These are phyloP conservation scores for Aaosphaeria pasadenensis DNA, from an alignment of 2,329 filamentous ascomycete species.

Conservation along the genomic window DNA sequence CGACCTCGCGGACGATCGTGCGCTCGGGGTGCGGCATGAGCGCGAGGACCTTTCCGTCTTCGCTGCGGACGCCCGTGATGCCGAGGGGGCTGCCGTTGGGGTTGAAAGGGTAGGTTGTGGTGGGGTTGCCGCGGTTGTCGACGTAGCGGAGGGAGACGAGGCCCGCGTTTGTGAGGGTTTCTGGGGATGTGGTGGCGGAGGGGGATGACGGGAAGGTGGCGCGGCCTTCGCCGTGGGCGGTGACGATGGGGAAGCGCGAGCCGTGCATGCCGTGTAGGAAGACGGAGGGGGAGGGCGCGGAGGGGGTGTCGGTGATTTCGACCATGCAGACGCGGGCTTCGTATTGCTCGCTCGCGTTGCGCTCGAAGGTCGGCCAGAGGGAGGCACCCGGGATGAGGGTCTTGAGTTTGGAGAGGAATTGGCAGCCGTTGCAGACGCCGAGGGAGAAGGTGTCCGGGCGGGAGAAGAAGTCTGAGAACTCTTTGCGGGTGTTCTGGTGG, in stretches of 20 bases:
- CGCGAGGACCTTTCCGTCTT: slow-evolving; percentile 76
- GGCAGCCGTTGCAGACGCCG: slow-evolving; percentile 96
- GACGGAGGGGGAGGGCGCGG: slow-evolving; percentile 56
- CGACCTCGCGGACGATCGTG: slow-evolving; percentile 77
- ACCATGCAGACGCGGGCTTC: slow-evolving; percentile 88
- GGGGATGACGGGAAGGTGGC: slow-evolving; percentile 51
- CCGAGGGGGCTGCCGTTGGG: slow-evolving; percentile 81
- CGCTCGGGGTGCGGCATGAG: slow-evolving; percentile 94
- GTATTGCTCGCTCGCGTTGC: slow-evolving; percentile 84
- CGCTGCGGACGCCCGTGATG: slow-evolving; percentile 75
- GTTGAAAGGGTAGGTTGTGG: slow-evolving; percentile 85
- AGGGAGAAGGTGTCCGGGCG: slow-evolving; percentile 87
- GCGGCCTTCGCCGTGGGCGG: slow-evolving; percentile 88
- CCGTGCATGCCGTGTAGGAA: slow-evolving; percentile 89
- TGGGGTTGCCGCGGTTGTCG: slow-evolving; percentile 73
- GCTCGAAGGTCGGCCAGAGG: slow-evolving; percentile 81
- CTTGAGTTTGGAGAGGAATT: slow-evolving; percentile 83
- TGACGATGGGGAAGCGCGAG: slow-evolving; percentile 77
- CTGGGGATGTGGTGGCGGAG: slow-evolving; percentile 42
- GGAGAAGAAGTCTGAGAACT: slow-evolving; percentile 83
- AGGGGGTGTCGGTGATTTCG: slow-evolving; percentile 62
- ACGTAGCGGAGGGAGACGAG: slow-evolving; percentile 79
- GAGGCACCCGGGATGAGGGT: slow-evolving; percentile 80
- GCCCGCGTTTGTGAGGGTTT: slow-evolving; percentile 59
- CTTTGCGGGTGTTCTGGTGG: slow-evolving; percentile 69